Evolutionary conservation across 83 land plant species (phyloP).

Genomic region (Diphasiastrum complanatum): DNA sequence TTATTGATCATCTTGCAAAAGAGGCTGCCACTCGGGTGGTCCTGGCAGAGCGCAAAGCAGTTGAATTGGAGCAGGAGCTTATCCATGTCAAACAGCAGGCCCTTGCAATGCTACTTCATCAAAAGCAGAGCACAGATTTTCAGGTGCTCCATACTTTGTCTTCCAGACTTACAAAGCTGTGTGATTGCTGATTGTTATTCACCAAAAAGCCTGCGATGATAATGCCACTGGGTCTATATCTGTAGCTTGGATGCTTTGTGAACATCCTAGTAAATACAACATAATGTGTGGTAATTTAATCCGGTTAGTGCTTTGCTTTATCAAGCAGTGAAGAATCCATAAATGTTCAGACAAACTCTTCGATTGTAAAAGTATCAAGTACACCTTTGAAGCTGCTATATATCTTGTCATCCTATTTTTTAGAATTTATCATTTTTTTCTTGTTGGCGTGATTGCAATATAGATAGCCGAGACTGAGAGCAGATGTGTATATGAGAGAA

Average conservation of each 20-base stretch:
- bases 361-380: too few species aligned
- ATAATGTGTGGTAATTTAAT: too few species aligned
- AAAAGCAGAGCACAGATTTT: constrained; percentile 29
- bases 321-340: too few species aligned
- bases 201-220: not conserved
- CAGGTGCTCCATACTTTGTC: constrained; percentile 15
- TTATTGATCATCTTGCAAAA: constrained; percentile 21
- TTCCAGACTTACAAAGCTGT: not conserved
- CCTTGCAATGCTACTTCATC: constrained; percentile 35
- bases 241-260: too few species aligned
- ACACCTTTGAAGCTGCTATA: too few species aligned
- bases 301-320: too few species aligned
- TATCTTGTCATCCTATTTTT: not conserved
- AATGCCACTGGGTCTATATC: not conserved
- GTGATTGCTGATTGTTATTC: not conserved
- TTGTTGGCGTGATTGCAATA: constrained; percentile 19
- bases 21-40: constrained; percentile 29
- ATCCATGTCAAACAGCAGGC: constrained; percentile 33
- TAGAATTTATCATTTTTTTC: not conserved
- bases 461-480: constrained; percentile 36
- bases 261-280: too few species aligned
- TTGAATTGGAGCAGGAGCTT: constrained; percentile 30
- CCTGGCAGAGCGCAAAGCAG: constrained; percentile 32
- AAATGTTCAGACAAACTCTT: too few species aligned
- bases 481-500: constrained; percentile 25